These are phyloP conservation scores for Croton laevigatus DNA, from an alignment of 441 rosid genomes.

Conservation along the genomic window DNA sequence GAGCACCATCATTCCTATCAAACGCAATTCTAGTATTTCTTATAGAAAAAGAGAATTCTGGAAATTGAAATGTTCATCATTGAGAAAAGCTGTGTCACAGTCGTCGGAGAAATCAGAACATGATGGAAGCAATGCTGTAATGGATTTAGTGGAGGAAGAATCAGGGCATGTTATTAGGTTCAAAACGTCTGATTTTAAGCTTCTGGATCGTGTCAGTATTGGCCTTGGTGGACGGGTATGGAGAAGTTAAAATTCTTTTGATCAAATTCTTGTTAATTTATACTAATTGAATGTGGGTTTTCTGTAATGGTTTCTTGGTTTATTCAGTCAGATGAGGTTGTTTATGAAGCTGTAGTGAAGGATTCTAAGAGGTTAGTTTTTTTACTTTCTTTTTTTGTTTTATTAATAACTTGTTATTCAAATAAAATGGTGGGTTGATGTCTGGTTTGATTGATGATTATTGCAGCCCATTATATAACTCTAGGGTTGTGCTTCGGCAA, in stretches of 20 bases:
- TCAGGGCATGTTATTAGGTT: conserved; percentile 64
- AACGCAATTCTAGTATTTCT: conserved; percentile 20
- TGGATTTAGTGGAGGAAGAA: conserved; percentile 36
- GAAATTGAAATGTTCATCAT: conserved; percentile 39
- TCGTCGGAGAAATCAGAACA: conserved; percentile 37
- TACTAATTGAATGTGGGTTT: background rate
- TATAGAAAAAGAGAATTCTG: conserved; percentile 26
- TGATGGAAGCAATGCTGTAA: conserved; percentile 21
- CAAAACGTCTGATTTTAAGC: conserved; percentile 68
- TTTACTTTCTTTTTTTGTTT: conserved; percentile 13
- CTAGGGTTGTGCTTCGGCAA: conserved; percentile 75
- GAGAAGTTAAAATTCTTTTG: background rate
- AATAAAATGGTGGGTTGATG: conserved; percentile 22
- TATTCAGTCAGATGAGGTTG: conserved; percentile 76
- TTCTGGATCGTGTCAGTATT: conserved; percentile 71
- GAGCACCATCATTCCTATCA: conserved; percentile 12
- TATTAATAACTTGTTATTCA: conserved; percentile 3
- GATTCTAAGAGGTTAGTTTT: conserved; percentile 62
- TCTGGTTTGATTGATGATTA: conserved; percentile 29
- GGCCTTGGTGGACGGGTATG: conserved; percentile 92
- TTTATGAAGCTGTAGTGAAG: conserved; percentile 77
- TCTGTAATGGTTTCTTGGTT: conserved; percentile 10
- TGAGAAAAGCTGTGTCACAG: conserved; percentile 30
- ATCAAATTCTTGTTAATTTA: background rate
- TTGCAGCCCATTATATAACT: conserved; percentile 79